Evolutionary conservation across 305 asterid genomes (phyloP), one percentile per base, ranked within the genome.

Genomic region (Solanum chacoense): DNA sequence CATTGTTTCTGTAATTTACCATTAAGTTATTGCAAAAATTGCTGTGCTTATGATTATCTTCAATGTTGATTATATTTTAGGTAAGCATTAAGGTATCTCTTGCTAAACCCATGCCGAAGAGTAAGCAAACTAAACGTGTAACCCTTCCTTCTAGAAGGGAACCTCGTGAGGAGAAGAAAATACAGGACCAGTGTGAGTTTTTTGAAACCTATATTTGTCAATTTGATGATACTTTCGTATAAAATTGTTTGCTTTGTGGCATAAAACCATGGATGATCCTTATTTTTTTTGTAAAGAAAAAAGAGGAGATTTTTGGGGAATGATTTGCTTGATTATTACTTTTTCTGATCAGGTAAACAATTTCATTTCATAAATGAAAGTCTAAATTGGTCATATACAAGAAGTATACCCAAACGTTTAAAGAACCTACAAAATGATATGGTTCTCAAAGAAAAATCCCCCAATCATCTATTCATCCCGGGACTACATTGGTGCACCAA

Each of bases 11-110:
- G 85, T 89, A 76, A 72, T 79, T 76, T 75, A 87, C 76, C 88
- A 65, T 83, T 71, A 74, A 76, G 85, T 89, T 88, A 65, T 85
- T 42, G 22, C n/a, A 55, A 86, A n/a, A 85, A 90, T 20, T 87
- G 85, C 50, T 71, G 90, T 32, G 73, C 74, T 71, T 76, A 69
- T 37, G 89, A 63, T 88, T 88, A 29, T 87, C 90, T 67, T 90
- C 40, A 79, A 55, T 88, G 34, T 89, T 63, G 71, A 87, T 89
- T 89, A 76, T 42, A 32, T 90, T 91, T 90, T 91, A 95, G 98
- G 94, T 94, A 85, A 91, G 90, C 89, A 88, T 93, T 85, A 89
- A 91, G 86, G 96, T 90, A 85, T 92, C 94, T 90, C 96, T 95
- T 91, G 97, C 98, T 85, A 96, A 90, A 88, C 92, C 97, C 88